Evolutionary conservation across 768 basidiomycete species (phyloP).

Genomic region (Russula olivacea): DNA sequence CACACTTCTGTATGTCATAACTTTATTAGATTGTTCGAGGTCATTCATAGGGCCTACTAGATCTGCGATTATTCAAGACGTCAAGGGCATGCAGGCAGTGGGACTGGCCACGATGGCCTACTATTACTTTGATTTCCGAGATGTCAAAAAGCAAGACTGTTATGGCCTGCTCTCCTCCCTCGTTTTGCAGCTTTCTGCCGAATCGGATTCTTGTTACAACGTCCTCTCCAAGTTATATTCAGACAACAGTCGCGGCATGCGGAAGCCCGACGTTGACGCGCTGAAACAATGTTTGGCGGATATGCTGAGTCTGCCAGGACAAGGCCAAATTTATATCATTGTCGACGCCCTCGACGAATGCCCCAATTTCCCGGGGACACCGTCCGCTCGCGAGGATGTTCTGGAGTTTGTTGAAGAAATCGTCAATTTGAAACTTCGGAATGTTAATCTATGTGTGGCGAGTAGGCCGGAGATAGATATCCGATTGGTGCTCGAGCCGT

Average conservation of each 20-base stretch:
- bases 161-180: constrained; percentile 3
- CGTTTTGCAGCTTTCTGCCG: not conserved
- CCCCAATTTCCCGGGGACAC: not conserved
- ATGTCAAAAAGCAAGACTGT: not conserved
- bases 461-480: not conserved
- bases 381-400: not conserved
- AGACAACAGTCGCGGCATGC: not conserved
- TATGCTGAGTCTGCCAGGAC: not conserved
- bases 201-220: not conserved
- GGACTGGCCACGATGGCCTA: constrained; percentile 8
- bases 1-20: not conserved
- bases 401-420: not conserved
- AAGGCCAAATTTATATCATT: not conserved
- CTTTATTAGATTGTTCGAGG: no score
- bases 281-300: not conserved
- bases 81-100: not conserved
- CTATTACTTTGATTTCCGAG: constrained; percentile 12
- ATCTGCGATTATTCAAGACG: not conserved
- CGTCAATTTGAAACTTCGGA: not conserved
- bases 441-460: not conserved
- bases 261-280: not conserved
- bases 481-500: not conserved
- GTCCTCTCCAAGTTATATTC: not conserved
- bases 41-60: not conserved
- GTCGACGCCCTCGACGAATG: constrained; percentile 3